Base-by-base conservation (phyloP, 1,139 yeast species). In the Hansenula lynferdii region DNA sequence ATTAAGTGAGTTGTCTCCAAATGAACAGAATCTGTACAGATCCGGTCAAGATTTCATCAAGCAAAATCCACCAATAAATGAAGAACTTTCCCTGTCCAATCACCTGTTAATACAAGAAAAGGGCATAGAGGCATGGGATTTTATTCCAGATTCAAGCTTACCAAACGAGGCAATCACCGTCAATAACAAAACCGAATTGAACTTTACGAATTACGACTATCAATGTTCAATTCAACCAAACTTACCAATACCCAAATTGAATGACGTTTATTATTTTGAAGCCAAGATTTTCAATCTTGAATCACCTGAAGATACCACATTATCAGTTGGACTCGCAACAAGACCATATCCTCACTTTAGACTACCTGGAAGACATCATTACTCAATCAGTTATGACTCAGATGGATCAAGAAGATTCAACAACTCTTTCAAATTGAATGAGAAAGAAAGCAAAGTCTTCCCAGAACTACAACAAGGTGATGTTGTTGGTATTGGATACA, bases 121-220 rank as follows among this genome's bases (percentile, higher is more conserved):
- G 60, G 99, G 97, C 0, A 82, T 94, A 1, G 67, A 75, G 22
- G 98, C 98, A 0, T 92, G 95, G 94, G 95, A 87, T 54, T 92
- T 94, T 57, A 75, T 75, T 43, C 86, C 86, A 32, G 90, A 87
- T 54, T 56, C 67, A 14, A 77, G 74, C 64, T 64, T 77, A 42
- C 77, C 75, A 36, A 75, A 68, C 53, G 80, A 72, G 60, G 84
- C 74, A 51, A 61, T 83, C 17, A 54, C 75, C 43, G 83, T 90
- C 17, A 72, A 77, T 39, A 80, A 82, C 54, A 80, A 84, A 50
- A 77, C 83, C 3, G 97, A 92, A 58, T 65, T 92, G 38, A 79
- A 80, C 39, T 92, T 92, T 54, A 71, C 75, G 54, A 77, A 71
- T 45, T 75, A 72, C 51, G 74, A 77, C 39, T 81, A 80, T 44